Base-by-base conservation (phyloP, 495 filamentous ascomycete species). In the Aspergillus ellipticus region DNA sequence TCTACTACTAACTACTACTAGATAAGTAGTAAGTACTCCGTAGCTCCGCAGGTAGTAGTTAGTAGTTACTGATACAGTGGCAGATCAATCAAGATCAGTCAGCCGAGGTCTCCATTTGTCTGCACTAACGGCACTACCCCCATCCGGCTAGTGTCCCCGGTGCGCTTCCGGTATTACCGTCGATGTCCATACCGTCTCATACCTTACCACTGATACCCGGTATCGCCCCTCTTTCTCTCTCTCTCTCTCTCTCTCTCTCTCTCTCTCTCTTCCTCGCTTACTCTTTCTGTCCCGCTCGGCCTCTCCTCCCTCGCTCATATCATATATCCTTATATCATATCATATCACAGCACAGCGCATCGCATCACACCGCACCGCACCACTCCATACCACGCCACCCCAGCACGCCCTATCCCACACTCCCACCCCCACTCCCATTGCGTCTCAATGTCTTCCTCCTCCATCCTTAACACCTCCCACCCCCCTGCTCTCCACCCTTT, bases 401-500 rank as follows among this genome's bases (percentile, higher is more conserved):
- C 29, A n/a, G 26, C 11, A 17, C 26, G 13, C 52, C 51, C 31
- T 37, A 45, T 13, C 3, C 17, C 17, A 16, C 29, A 8, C 3
- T 39, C 22, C 16, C 46, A 13, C 16, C 26, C 46, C 37, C 31
- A 7, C 49, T 20, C 31, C 4, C 49, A 41, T 33, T 21, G 19
- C 35, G 31, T 31, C 22, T 17, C 22, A 8, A 13, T 28, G 22
- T n/a, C 45, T 2, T 28, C 42, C 4, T 28, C 42, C 15, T 53
- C 51, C 15, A 42, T 53, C 20, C 51, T 53, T 41, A 21, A 43
- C 21, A 16, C n/a, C 41, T 20, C 51, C 35, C 50, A 48, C 16
- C 45, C 22, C 45, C 21, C 29, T 16, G 28, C 22, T 26, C 24
- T 54, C 24, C 33, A 49, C n/a, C 51, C 56, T 6, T 58, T 72